Evolutionary conservation across 148 eudicot genomes (phyloP).

Genomic region (Nyssa sinensis): DNA sequence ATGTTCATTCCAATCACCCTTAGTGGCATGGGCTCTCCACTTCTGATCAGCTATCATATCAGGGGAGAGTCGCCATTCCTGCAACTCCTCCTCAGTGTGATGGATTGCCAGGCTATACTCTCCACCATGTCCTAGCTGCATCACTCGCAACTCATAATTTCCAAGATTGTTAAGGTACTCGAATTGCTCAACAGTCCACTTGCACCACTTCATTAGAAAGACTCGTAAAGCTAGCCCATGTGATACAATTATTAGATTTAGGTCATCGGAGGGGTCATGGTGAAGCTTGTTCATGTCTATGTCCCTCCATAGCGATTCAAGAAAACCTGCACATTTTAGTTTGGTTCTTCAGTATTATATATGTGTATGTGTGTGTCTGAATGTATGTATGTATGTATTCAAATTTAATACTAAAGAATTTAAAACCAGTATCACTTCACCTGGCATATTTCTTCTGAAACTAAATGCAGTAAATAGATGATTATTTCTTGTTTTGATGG

Average conservation of each 20-base stretch:
- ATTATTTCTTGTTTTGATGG: neutral
- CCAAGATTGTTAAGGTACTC: conserved; percentile 61
- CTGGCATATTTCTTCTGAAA: neutral
- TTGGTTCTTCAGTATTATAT: neutral
- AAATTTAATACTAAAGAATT: too few species aligned
- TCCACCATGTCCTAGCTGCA: conserved; percentile 69
- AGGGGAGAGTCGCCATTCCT: conserved; percentile 80
- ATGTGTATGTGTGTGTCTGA: too few species aligned
- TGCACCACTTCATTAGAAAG: conserved; percentile 89
- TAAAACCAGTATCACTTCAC: neutral
- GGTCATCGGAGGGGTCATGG: conserved; percentile 52
- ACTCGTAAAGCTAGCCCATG: conserved; percentile 82
- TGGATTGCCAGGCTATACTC: conserved; percentile 88
- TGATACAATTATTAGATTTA: conserved; percentile 67
- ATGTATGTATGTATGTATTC: neutral
- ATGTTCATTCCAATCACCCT: conserved; percentile 64
- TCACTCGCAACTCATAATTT: conserved; percentile 69
- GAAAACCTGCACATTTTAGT: conserved; percentile 63
- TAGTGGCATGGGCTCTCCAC: conserved; percentile 50
- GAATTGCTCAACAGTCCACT: conserved; percentile 92
- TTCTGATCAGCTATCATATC: conserved; percentile 86
- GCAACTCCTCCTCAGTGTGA: conserved; percentile 61
- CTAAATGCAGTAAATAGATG: neutral
- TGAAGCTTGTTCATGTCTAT: conserved; percentile 79
- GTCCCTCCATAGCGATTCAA: conserved; percentile 96